Conservation (phyloP, 148 eudicot species). For the Rheum nobile region DNA sequence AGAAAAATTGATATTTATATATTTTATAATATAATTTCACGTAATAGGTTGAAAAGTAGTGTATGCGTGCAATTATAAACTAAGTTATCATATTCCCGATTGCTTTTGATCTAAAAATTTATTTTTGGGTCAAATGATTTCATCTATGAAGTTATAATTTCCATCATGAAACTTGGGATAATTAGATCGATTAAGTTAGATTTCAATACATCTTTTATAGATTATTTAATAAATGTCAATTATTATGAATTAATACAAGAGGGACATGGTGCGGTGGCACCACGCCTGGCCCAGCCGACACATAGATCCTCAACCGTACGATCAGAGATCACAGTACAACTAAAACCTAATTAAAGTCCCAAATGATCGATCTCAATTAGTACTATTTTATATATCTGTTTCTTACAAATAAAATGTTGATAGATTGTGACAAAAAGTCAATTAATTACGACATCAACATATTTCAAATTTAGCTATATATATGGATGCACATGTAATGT, state of each 20-base stretch:
- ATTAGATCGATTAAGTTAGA: not conserved
- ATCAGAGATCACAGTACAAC: constrained; percentile 10
- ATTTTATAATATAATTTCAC: too few relatives aligned
- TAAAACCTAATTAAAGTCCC: not conserved
- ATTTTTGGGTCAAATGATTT: not conserved
- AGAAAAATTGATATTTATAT: too few relatives aligned
- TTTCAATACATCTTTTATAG: not conserved
- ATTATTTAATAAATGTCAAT: not conserved
- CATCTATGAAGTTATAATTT: not conserved
- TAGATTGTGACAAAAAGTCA: not conserved
- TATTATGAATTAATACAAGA: not conserved
- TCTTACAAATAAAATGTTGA: not conserved
- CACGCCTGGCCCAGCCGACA: constrained; percentile 32
- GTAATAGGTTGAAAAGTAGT: too few relatives aligned
- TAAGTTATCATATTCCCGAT: not conserved
- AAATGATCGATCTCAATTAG: not conserved
- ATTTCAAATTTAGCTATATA: not conserved
- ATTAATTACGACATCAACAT: not conserved
- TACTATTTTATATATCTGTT: not conserved
- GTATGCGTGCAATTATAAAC: not conserved
- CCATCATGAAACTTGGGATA: not conserved
- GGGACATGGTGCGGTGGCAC: constrained; percentile 15
- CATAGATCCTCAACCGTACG: constrained; percentile 39
- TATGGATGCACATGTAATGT: not conserved
- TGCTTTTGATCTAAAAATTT: not conserved